A percentile compares a stretch with the other conserved stretches of the same genome.
Conservation (phyloP, 768 basidiomycete species). For the Trametes cinnabarina region DNA sequence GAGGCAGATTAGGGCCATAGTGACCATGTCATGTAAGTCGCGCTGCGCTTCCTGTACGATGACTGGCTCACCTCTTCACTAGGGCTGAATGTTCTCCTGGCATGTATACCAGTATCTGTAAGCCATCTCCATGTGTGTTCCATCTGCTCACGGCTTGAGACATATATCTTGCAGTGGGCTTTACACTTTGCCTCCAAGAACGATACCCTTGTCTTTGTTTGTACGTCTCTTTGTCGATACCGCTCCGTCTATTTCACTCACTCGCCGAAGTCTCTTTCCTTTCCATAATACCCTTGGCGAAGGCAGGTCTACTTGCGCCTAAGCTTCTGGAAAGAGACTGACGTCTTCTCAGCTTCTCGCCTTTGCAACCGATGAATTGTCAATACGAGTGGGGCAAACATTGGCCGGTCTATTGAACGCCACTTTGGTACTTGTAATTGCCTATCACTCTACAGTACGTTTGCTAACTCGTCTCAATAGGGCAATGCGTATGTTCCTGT, state of each 20-base stretch:
- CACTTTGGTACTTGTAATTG: slow-evolving; percentile 54
- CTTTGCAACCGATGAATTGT: slow-evolving; percentile 84
- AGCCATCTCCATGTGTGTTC: slow-evolving; percentile 18
- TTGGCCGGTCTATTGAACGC: slow-evolving; percentile 84
- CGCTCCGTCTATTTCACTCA: background rate
- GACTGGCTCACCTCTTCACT: background rate
- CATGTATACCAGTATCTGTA: slow-evolving; percentile 73
- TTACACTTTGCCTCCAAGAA: slow-evolving; percentile 55
- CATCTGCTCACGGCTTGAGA: background rate
- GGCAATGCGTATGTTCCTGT: slow-evolving; percentile 29
- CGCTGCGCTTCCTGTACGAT: background rate
- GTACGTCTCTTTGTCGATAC: slow-evolving; percentile 45
- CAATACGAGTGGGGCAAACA: slow-evolving; percentile 79
- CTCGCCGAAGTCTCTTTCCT: slow-evolving; percentile 61
- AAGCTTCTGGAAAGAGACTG: background rate
- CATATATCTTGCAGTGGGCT: slow-evolving; percentile 58
- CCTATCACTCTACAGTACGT: background rate
- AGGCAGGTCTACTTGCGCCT: slow-evolving; percentile 39
- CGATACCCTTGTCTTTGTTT: slow-evolving; percentile 69
- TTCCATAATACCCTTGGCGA: slow-evolving; percentile 82
- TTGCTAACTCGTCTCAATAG: slow-evolving; percentile 13
- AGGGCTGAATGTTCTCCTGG: slow-evolving; percentile 71
- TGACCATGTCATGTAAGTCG: slow-evolving; percentile 55
- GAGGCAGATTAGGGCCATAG: slow-evolving; percentile 51
- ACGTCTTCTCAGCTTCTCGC: slow-evolving; percentile 54